Evolutionary conservation across 257 asterid species (phyloP).

Genomic region (Lavandula angustifolia): DNA sequence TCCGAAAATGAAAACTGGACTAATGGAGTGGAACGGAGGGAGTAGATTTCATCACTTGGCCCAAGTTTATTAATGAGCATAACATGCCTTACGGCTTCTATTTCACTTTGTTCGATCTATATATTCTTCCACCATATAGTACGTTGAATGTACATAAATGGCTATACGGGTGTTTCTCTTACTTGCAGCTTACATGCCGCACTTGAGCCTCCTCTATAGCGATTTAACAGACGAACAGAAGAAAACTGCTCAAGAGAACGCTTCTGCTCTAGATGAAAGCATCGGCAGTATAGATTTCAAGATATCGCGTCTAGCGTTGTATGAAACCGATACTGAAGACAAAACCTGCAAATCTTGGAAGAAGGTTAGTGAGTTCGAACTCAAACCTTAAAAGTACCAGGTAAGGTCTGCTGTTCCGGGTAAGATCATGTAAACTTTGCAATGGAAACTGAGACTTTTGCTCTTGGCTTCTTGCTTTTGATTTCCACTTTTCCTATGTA

Average conservation of each 20-base stretch:
- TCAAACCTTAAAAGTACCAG: constrained; percentile 29
- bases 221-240: constrained; percentile 73
- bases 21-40: too few relatives aligned
- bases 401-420: constrained; percentile 27
- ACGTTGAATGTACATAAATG: too few relatives aligned
- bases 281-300: constrained; percentile 54
- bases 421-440: constrained; percentile 20
- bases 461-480: neutral
- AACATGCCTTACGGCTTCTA: too few relatives aligned
- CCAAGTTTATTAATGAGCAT: neutral
- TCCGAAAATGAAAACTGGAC: too few relatives aligned
- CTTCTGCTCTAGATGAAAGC: constrained; percentile 56
- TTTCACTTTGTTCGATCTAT: too few relatives aligned
- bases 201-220: constrained; percentile 83
- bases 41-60: neutral
- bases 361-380: constrained; percentile 64
- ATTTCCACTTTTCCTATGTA: neutral
- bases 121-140: neutral
- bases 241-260: constrained; percentile 71
- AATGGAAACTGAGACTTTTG: constrained; percentile 10
- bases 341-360: constrained; percentile 88
- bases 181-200: constrained; percentile 91
- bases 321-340: constrained; percentile 77
- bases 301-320: constrained; percentile 70
- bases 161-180: neutral